phyloP scores from a whole-genome alignment of 176 grass and related monocot species.

The Phoenix dactylifera region DNA sequence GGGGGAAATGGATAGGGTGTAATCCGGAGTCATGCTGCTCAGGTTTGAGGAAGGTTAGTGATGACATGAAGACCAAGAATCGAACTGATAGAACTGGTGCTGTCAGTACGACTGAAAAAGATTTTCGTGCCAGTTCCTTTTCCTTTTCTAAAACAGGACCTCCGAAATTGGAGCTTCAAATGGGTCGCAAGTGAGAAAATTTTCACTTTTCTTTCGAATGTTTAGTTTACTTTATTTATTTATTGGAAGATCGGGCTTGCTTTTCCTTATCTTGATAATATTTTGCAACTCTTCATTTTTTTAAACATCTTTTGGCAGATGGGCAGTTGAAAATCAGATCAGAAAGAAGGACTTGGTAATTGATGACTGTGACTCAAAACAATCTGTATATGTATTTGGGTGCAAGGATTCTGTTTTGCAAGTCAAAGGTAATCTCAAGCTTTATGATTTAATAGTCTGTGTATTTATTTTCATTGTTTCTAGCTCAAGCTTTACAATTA shows the following conservation, averaged over 20 bases:
- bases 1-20: background rate
- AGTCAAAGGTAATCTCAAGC: slow-evolving; percentile 65
- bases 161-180: slow-evolving; percentile 91
- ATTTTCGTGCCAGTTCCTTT: slow-evolving; percentile 44
- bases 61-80: slow-evolving; percentile 95
- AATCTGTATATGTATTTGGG: slow-evolving; percentile 82
- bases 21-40: background rate
- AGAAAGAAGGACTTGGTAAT: slow-evolving; percentile 77
- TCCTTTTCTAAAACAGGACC: slow-evolving; percentile 46
- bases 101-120: slow-evolving; percentile 45
- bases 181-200: slow-evolving; percentile 84
- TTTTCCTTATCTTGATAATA: too few relatives aligned
- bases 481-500: slow-evolving; percentile 9
- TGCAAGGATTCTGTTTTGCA: slow-evolving; percentile 98
- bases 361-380: slow-evolving; percentile 90
- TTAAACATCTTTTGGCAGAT: slow-evolving; percentile 29
- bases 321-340: slow-evolving; percentile 92
- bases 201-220: slow-evolving; percentile 1
- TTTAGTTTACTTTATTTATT: background rate
- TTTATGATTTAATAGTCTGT: slow-evolving; percentile 10
- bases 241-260: background rate
- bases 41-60: slow-evolving; percentile 88
- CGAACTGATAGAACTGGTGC: slow-evolving; percentile 67
- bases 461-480: background rate
- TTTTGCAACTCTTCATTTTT: too few relatives aligned